phyloP scores from a whole-genome alignment of 805 yeast genomes.

The Myxozyma geophila region DNA sequence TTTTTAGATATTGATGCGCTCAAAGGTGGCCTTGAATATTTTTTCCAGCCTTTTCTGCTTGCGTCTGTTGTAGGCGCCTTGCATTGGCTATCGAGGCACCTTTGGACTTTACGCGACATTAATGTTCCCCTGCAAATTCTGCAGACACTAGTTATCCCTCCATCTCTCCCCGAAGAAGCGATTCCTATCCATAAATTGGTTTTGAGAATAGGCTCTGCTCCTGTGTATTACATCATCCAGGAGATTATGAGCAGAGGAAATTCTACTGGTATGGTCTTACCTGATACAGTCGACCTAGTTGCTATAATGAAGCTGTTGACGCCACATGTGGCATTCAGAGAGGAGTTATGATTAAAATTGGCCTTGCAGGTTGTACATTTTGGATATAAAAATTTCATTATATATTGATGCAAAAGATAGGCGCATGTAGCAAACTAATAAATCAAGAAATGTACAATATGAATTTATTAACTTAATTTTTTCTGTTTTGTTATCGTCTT shows the following conservation, averaged over 20 bases:
- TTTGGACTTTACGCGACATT: conserved; percentile 46
- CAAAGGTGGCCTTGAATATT: conserved; percentile 78
- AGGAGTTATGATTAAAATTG: conserved; percentile 13
- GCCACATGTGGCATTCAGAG: conserved; percentile 27
- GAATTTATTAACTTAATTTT: not conserved
- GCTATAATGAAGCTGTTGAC: conserved; percentile 24
- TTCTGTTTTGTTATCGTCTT: not conserved
- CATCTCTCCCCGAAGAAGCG: conserved; percentile 53
- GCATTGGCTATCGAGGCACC: conserved; percentile 54
- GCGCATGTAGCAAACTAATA: not conserved
- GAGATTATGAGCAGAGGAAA: conserved; percentile 32
- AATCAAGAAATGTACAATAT: not conserved
- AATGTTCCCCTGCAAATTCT: conserved; percentile 49
- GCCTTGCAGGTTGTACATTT: not conserved
- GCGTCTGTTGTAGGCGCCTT: conserved; percentile 59
- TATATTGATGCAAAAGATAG: conserved; percentile 1
- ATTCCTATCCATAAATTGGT: conserved; percentile 52
- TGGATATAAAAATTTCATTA: not conserved
- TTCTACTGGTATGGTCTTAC: conserved; percentile 7
- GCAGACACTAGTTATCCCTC: conserved; percentile 51
- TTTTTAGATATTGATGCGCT: conserved; percentile 63
- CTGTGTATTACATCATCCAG: conserved; percentile 38
- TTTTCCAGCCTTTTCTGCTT: conserved; percentile 76
- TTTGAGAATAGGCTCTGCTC: conserved; percentile 41
- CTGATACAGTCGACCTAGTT: conserved; percentile 24